Base-by-base conservation (phyloP, 164 flowering plant species). In the Chimonanthus salicifolius region DNA sequence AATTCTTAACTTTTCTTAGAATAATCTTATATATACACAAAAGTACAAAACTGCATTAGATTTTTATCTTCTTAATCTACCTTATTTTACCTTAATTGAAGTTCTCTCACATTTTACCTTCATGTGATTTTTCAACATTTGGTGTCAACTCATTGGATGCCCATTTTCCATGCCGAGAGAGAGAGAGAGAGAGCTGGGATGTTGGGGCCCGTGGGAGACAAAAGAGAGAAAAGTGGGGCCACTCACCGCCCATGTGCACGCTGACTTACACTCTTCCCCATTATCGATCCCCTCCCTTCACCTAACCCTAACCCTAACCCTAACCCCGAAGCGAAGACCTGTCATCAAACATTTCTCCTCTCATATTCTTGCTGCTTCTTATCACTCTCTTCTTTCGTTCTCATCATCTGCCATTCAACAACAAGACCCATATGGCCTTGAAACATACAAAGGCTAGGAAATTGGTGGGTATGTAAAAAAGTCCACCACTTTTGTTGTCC, bases 221-320 rank as follows among this genome's bases (percentile, higher is more conserved):
- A 58, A 54, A 77, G 78, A 66, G 75, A 51, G 75, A 10, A 63
- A 15, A 74, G 10, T 77, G 90, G 94, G n/a, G 76, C 91, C 88
- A 82, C 68, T 69, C 88, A 91, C 92, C 89, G 90, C 88, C 93
- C 88, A 83, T 86, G 82, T 85, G 91, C 92, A 87, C 85, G 91
- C 90, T 83, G 84, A 85, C 91, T 79, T 80, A 80, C 81, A 8
- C 60, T 54, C 11, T 54, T 54, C 8, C 83, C 85, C 85, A 77
- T 82, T 77, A 76, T 75, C 79, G 64, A 80, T 69, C 84, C 80
- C 51, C 81, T 76, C 74, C 77, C 77, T 76, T 82, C 85, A 88
- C 92, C 91, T 83, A 88, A 88, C 87, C 88, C 82, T 77, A 82
- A 80, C 83, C 82, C 80, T 69, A 58, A 20, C 79, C 49, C 79